A percentile compares a stretch with the other conserved stretches of the same genome.
Evolutionary conservation across 257 asterid genomes (phyloP).

Genomic region (Jacaranda mimosifolia): DNA sequence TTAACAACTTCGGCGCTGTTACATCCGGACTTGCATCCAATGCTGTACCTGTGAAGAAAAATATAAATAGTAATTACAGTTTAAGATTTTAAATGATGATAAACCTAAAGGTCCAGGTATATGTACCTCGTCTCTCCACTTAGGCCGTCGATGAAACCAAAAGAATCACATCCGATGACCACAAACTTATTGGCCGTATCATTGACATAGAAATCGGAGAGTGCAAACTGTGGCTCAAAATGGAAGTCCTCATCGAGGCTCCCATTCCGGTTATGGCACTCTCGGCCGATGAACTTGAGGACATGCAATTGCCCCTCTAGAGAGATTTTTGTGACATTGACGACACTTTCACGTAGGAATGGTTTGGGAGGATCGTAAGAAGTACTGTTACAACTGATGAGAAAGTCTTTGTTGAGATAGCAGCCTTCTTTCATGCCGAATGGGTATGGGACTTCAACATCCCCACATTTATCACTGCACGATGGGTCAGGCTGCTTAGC

Average conservation of each 20-base stretch:
- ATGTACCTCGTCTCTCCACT: too few relatives aligned
- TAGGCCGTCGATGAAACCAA: too few relatives aligned
- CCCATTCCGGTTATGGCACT: neutral
- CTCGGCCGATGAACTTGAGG: neutral
- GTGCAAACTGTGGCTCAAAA: too few relatives aligned
- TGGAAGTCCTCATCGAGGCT: neutral
- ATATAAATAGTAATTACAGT: too few relatives aligned
- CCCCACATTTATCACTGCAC: too few relatives aligned
- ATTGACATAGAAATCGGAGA: neutral
- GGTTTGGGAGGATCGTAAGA: neutral
- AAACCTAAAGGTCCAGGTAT: too few relatives aligned
- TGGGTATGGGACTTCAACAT: too few relatives aligned
- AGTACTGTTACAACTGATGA: neutral
- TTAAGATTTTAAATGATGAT: too few relatives aligned
- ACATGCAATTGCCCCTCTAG: neutral
- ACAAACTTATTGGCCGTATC: constrained; percentile 28
- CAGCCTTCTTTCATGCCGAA: neutral
- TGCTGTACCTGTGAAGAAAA: too few relatives aligned
- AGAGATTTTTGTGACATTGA: neutral
- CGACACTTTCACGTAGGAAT: neutral
- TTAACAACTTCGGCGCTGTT: too few relatives aligned
- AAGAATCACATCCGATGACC: constrained; percentile 31
- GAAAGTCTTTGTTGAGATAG: neutral
- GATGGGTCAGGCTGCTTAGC: too few relatives aligned
- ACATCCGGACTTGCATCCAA: too few relatives aligned